These are phyloP conservation scores for Pseudoneurospora amorphoporcata DNA, from an alignment of 495 filamentous ascomycete species.

Conservation along the genomic window DNA sequence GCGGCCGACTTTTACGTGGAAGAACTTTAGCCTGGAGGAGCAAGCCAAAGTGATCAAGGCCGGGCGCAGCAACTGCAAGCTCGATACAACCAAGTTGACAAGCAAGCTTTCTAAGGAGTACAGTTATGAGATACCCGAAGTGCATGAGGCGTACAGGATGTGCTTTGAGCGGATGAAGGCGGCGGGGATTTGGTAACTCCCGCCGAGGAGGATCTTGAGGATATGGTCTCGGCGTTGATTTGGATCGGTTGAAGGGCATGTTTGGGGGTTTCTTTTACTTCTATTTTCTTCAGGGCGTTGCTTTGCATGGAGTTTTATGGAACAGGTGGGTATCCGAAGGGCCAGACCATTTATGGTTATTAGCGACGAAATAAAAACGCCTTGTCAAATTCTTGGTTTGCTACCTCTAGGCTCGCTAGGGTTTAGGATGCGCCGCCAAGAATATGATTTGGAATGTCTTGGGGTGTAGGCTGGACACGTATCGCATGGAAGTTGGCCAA, in stretches of 20 bases:
- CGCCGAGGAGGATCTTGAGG: background rate
- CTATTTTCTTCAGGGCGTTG: background rate
- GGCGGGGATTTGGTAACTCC: conserved; percentile 35
- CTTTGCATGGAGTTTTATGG: background rate
- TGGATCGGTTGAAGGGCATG: background rate
- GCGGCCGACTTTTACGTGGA: conserved; percentile 50
- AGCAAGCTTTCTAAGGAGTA: conserved; percentile 48
- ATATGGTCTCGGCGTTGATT: background rate
- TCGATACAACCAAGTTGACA: conserved; percentile 50
- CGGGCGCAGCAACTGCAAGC: conserved; percentile 52
- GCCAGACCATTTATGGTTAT: background rate
- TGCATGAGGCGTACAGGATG: conserved; percentile 48
- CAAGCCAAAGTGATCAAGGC: conserved; percentile 59
- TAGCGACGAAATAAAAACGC: background rate
- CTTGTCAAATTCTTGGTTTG: background rate
- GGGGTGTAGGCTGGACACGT: background rate
- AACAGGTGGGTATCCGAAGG: background rate
- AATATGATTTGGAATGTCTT: background rate
- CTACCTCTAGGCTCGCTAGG: background rate
- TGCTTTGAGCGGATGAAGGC: conserved; percentile 59
- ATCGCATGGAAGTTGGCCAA: background rate
- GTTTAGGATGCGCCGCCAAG: background rate
- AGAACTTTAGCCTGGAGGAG: conserved; percentile 56
- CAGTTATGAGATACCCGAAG: conserved; percentile 45
- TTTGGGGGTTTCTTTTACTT: background rate